Evolutionary conservation across 495 filamentous ascomycete species (phyloP), one percentile per base, ranked within the genome.

Genomic region (Penicillium dipodomyicola): DNA sequence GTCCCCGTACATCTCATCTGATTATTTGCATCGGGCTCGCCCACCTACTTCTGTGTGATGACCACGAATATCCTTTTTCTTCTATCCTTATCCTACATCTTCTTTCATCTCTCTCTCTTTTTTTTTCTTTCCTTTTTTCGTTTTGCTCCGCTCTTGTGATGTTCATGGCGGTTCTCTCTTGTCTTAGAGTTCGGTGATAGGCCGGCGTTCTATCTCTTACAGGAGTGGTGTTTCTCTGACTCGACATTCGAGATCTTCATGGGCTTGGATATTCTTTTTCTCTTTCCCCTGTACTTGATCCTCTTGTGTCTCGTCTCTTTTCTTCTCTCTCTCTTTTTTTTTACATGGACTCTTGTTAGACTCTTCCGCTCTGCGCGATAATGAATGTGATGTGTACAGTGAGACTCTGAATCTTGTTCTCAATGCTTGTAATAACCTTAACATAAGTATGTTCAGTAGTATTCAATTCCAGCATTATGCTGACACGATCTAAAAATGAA

Each of bases 1-100:
- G 29, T 27, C 45, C n/a, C 15, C 44, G 15, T 44, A 39, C 46
- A 52, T 49, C 37, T 40, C 32, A 27, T 39, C 44, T 33, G 15
- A 40, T 52, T 47, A 12, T 46, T 54, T 67, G 58, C 64, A 64
- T 64, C 39, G 64, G 56, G 44, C 19, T 37, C 46, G 25, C 50
- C 35, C 42, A 30, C 41, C 15, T 50, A 40, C 52, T 40, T 43
- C 15, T 45, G 10, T 63, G 49, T 65, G 59, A 63, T 56, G 61
- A 64, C 63, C 54, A 66, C 60, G 56, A 56, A 60, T 33, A 54
- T 56, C 53, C 58, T 49, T 64, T 49, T 49, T 54, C 53, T 59
- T 57, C 40, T 50, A 43, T 52, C 37, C 23, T 41, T 40, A 19
- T 7, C 23, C 17, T 49, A 12, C 9, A 30, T 39, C 23, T 52